Evolutionary conservation across 116 monocot genomes (phyloP).

Genomic region (Cymodocea nodosa): DNA sequence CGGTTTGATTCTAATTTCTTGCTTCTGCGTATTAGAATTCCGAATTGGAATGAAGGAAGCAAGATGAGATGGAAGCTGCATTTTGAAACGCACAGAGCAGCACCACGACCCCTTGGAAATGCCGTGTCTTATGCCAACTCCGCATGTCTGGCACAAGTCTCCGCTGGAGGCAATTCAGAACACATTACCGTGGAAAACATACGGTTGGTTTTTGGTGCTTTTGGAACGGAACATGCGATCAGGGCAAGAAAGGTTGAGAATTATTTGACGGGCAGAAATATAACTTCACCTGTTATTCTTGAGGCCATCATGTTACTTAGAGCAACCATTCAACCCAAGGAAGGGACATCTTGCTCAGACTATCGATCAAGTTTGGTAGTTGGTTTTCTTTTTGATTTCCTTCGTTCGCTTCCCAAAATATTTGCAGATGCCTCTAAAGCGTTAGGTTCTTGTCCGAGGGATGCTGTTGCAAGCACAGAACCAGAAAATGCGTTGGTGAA

Average conservation of each 20-base stretch:
- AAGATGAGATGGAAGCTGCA: slow-evolving; percentile 8
- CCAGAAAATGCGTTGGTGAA: not conserved
- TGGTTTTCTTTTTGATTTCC: slow-evolving; percentile 56
- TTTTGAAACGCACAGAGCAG: slow-evolving; percentile 73
- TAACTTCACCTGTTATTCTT: slow-evolving; percentile 33
- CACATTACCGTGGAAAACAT: slow-evolving; percentile 21
- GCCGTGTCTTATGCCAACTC: slow-evolving; percentile 69
- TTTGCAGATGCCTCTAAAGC: too few species aligned
- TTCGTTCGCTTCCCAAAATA: slow-evolving; percentile 21
- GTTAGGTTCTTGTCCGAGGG: too few species aligned
- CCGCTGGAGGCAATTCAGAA: slow-evolving; percentile 13
- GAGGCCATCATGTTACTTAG: slow-evolving; percentile 48
- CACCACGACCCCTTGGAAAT: slow-evolving; percentile 74
- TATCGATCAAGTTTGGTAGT: slow-evolving; percentile 60
- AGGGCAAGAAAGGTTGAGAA: slow-evolving; percentile 65
- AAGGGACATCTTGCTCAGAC: slow-evolving; percentile 34
- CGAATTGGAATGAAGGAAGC: slow-evolving; percentile 22
- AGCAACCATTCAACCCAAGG: slow-evolving; percentile 26
- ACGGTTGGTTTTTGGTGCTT: slow-evolving; percentile 70
- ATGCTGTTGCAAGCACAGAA: not conserved
- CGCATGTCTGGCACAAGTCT: slow-evolving; percentile 49
- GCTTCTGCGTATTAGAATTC: slow-evolving; percentile 58
- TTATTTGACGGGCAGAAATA: slow-evolving; percentile 37
- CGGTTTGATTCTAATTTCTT: slow-evolving; percentile 24
- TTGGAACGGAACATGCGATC: slow-evolving; percentile 40